Evolutionary conservation across 345 rosid genomes (phyloP), one percentile per base, ranked within the genome.

Genomic region (Brassica cretica): DNA sequence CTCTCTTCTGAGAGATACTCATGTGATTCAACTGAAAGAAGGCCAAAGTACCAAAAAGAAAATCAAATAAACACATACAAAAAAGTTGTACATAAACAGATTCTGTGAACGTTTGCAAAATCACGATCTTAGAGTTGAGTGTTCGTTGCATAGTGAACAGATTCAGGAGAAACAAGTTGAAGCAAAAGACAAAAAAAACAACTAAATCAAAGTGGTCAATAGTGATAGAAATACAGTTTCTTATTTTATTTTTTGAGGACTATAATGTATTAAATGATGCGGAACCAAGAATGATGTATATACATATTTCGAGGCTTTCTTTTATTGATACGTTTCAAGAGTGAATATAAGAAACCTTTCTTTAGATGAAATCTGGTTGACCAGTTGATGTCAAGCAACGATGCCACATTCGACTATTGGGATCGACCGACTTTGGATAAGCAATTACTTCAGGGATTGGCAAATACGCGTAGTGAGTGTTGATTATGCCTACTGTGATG

Each of bases 371-470:
- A 82, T 93, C 99, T 0, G 99, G 99, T 72, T 96, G 99, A 67
- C 99, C 98, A 0, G 97, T 96, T 11, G 98, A 96, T 5, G 98
- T 90, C 82, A 96, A 86, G 90, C 99, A 96, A 71, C 97, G 97
- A 84, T 91, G 98, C 98, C 97, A 96, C 98, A 93, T 96, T 58
- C 97, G 87, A 81, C 98, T 93, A 77, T 93, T 93, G 1, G 98
- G 97, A 73, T 96, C 99, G 5, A 93, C 97, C 21, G 90, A 83
- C 73, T 97, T 87, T 5, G 98, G 84, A 76, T 96, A 92, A 33
- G 87, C 83, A 70, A 96, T 96, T 63, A 91, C 99, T 82, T 96
- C 96, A 11, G 99, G 91, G 62, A 96, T 93, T 32, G 99, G 97
- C 30, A 91, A 91, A 84, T 93, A 93, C 35, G 88, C 97, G 29